These are phyloP conservation scores for Chalciporus pseudorubinellus DNA, from an alignment of 768 basidiomycete genomes.

Conservation along the genomic window DNA sequence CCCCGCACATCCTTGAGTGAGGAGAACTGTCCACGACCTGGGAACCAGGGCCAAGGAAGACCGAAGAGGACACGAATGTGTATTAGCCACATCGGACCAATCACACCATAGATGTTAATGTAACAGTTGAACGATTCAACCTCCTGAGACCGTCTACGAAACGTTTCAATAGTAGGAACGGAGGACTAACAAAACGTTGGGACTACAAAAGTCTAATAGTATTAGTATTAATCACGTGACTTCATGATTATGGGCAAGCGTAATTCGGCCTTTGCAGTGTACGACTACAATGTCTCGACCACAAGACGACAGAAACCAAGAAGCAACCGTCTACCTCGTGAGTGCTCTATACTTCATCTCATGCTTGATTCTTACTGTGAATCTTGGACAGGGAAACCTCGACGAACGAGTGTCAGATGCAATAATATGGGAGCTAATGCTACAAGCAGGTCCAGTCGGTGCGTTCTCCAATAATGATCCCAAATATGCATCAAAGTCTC, in stretches of 20 bases:
- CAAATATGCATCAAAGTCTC: neutral
- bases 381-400: constrained; percentile 75
- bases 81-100: too few relatives aligned
- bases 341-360: constrained; percentile 1
- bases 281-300: constrained; percentile 43
- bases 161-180: too few relatives aligned
- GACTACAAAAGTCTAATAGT: too few relatives aligned
- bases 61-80: too few relatives aligned
- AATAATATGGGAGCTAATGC: constrained; percentile 96
- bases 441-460: constrained; percentile 99
- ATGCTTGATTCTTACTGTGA: too few relatives aligned
- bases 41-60: too few relatives aligned
- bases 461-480: constrained; percentile 31
- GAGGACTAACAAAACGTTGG: too few relatives aligned
- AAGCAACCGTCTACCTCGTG: constrained; percentile 87
- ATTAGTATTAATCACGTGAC: neutral
- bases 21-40: too few relatives aligned
- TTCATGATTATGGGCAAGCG: neutral
- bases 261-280: neutral
- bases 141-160: too few relatives aligned
- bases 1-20: too few relatives aligned
- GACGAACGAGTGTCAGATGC: constrained; percentile 95
- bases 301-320: constrained; percentile 88
- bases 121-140: too few relatives aligned
- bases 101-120: too few relatives aligned